Base-by-base conservation (phyloP, 2,329 filamentous ascomycete species). In the Alternaria incomplexa region DNA sequence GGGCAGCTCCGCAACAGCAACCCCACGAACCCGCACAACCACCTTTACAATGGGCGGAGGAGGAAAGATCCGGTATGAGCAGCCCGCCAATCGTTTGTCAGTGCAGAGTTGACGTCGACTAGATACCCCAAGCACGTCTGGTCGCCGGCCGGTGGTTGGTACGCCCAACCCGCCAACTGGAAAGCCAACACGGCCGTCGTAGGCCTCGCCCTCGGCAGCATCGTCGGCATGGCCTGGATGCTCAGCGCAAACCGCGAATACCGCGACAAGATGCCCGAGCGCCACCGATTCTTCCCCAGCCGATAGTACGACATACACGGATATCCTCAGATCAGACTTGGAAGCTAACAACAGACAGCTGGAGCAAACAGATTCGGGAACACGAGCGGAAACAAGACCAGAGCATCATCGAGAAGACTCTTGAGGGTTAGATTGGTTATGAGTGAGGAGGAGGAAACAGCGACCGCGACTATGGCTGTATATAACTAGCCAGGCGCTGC, bases 91-190 rank as follows among this genome's bases (percentile, higher is more conserved):
- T 73, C 57, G 56, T 62, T 40, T 59, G 40, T 30, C 23, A 26
- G 46, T 30, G 61, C 62, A 20, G 45, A 23, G 53, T 67, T 76
- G 58, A 76, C 71, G 22, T 22, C 23, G 40, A 26, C 22, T 75
- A 97, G 93, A 79, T 97, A 97, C 84, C 94, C 93, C 81, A 97
- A 97, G 87, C 95, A 99, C 87, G 93, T 99, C 87, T 99, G 96
- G 96, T 98, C 96, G 78, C 96, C 96, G 66, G 87, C 95, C 70
- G 96, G 96, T 87, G 96, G 96, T 83, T 99, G 96, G 96, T 99
- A 99, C 83, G 85, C 91, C 58, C 95, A 97, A 81, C 96, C 96
- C 57, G 86, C 88, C 72, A 99, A 99, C 87, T 99, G 96, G 96
- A 96, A 91, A 81, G 84, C 85, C 76, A 99, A 99, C 85, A 99